These are phyloP conservation scores for Exophiala alcalophila DNA, from an alignment of 2,329 filamentous ascomycete species.

Conservation along the genomic window DNA sequence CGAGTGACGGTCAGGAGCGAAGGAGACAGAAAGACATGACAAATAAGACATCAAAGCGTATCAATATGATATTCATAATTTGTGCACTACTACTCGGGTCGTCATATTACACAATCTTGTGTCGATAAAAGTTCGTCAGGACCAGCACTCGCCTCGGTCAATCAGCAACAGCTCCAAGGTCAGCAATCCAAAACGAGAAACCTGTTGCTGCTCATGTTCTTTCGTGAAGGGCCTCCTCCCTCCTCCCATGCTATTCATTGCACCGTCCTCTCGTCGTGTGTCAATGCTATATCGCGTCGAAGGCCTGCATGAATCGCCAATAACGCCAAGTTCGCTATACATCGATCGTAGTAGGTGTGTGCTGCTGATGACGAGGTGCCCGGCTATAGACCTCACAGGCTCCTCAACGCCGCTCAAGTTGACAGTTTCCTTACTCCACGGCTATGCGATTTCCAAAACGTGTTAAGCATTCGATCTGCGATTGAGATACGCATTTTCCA, in stretches of 20 bases:
- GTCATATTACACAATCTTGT: slow-evolving; percentile 23
- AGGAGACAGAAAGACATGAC: background rate
- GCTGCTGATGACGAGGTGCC: slow-evolving; percentile 1
- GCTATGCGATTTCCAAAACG: slow-evolving; percentile 25
- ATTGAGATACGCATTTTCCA: slow-evolving; percentile 25
- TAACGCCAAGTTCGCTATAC: slow-evolving; percentile 21
- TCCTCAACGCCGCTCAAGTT: slow-evolving; percentile 17
- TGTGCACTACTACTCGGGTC: slow-evolving; percentile 22
- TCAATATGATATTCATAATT: slow-evolving; percentile 18
- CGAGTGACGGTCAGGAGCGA: no score
- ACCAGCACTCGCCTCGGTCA: slow-evolving; percentile 5
- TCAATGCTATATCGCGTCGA: slow-evolving; percentile 16
- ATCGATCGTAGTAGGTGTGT: slow-evolving; percentile 16
- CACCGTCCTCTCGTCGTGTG: slow-evolving; percentile 7
- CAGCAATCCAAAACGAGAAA: slow-evolving; percentile 26
- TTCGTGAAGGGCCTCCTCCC: slow-evolving; percentile 3
- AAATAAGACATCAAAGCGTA: background rate
- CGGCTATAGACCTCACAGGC: background rate
- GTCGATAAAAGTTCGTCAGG: slow-evolving; percentile 19
- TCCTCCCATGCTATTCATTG: slow-evolving; percentile 7
- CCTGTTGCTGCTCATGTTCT: slow-evolving; percentile 11
- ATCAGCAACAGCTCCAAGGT: slow-evolving; percentile 7
- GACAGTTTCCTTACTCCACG: slow-evolving; percentile 22
- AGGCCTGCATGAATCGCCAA: slow-evolving; percentile 12
- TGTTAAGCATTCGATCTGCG: slow-evolving; percentile 17